These are phyloP conservation scores for Saccharomycopsis synnaedendra DNA, from an alignment of 805 yeast species.

Conservation along the genomic window DNA sequence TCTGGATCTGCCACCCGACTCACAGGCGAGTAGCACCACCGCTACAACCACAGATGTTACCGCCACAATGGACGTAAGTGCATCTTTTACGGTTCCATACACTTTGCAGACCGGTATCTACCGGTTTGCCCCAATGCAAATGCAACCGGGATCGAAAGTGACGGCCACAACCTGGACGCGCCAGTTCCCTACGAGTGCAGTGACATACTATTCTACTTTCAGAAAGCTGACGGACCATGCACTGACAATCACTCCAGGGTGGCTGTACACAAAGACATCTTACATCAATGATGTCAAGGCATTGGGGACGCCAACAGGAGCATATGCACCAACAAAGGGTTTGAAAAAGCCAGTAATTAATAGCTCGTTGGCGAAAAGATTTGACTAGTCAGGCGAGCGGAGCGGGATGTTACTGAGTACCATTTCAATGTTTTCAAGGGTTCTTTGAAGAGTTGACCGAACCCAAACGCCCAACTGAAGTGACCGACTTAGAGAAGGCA, in stretches of 20 bases:
- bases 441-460: too few species aligned
- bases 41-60: constrained; percentile 20
- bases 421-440: too few species aligned
- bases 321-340: background rate
- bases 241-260: constrained; percentile 53
- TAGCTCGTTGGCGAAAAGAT: too few species aligned
- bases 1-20: constrained; percentile 31
- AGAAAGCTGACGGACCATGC: constrained; percentile 1
- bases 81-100: constrained; percentile 61
- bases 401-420: too few species aligned
- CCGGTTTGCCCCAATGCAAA: constrained; percentile 87
- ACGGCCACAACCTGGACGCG: constrained; percentile 59
- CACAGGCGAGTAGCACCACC: constrained; percentile 20
- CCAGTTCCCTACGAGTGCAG: constrained; percentile 57
- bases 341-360: background rate
- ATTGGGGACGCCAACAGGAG: constrained; percentile 7
- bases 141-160: constrained; percentile 64
- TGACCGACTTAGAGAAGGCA: too few species aligned
- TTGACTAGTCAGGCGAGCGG: too few species aligned
- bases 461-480: too few species aligned
- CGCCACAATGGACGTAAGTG: constrained; percentile 27
- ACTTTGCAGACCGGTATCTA: constrained; percentile 66
- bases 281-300: constrained; percentile 59
- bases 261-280: constrained; percentile 61
- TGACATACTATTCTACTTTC: constrained; percentile 37